These are phyloP conservation scores for Xylaria telfairii DNA, from an alignment of 495 filamentous ascomycete species.

Conservation along the genomic window DNA sequence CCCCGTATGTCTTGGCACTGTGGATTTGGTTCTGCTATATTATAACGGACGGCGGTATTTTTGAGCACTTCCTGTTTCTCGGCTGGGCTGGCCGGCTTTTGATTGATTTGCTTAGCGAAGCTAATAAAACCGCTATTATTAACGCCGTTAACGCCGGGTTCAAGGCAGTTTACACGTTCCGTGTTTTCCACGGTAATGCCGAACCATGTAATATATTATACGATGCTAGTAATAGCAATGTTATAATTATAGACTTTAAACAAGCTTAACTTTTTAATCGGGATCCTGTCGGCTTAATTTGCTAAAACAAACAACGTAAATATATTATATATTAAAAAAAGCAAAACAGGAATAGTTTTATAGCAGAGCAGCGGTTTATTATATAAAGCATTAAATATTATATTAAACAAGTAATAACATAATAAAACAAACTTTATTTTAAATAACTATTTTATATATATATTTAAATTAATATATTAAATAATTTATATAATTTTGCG, in stretches of 20 bases:
- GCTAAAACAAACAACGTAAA: constrained; percentile 28
- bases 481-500: no score
- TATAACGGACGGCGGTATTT: constrained; percentile 38
- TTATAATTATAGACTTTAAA: constrained; percentile 42
- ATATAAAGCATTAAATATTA: constrained; percentile 1
- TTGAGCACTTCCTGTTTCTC: constrained; percentile 43
- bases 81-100: constrained; percentile 39
- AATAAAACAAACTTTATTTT: not conserved
- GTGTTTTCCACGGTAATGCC: constrained; percentile 35
- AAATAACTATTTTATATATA: no score
- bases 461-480: no score
- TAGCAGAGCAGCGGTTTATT: constrained; percentile 9
- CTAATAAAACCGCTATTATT: constrained; percentile 13
- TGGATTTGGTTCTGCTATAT: constrained; percentile 38
- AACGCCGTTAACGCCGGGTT: constrained; percentile 21
- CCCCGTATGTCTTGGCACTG: constrained; percentile 47
- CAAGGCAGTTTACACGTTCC: constrained; percentile 29
- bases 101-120: not conserved
- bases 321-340: not conserved
- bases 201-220: constrained; percentile 36
- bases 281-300: constrained; percentile 23
- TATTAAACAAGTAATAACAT: not conserved
- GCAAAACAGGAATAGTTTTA: constrained; percentile 7
- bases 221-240: constrained; percentile 17
- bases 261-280: constrained; percentile 22